phyloP scores from a whole-genome alignment of 106 monocot species.

The Apostasia shenzhenica region DNA sequence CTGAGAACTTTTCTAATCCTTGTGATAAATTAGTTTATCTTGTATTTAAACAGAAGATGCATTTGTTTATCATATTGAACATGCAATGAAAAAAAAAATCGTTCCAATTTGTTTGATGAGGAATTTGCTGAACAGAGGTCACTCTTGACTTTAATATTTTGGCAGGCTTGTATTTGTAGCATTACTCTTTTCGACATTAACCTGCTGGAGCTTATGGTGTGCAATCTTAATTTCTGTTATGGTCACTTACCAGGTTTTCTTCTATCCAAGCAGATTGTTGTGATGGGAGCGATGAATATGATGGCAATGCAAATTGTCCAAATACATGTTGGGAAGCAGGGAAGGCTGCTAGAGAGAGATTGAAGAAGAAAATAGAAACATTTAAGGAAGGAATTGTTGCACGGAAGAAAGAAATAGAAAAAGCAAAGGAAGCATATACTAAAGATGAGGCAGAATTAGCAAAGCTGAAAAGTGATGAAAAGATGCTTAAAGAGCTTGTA shows the following conservation, averaged over 20 bases:
- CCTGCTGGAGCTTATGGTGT: background rate
- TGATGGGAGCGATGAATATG: conserved; percentile 97
- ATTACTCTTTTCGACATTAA: background rate
- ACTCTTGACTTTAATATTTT: no score
- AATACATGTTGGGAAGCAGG: conserved; percentile 99
- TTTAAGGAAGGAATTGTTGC: conserved; percentile 59
- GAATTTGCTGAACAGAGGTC: no score
- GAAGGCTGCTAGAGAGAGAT: conserved; percentile 76
- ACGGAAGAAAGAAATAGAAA: conserved; percentile 60
- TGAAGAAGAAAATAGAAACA: conserved; percentile 82
- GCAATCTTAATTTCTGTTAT: background rate
- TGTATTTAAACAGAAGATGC: no score
- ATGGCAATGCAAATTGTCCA: conserved; percentile 49
- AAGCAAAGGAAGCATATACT: conserved; percentile 67
- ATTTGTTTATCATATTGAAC: no score
- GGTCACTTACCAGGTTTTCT: background rate
- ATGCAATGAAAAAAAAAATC: no score
- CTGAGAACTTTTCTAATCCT: no score
- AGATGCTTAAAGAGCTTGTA: conserved; percentile 73
- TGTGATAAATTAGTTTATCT: no score
- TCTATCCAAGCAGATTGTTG: conserved; percentile 69
- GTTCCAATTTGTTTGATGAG: no score
- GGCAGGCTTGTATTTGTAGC: no score
- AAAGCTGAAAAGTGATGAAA: conserved; percentile 76
- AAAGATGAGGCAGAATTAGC: conserved; percentile 80